These are phyloP conservation scores for Podospora appendiculata DNA, from an alignment of 495 filamentous ascomycete species.

Conservation along the genomic window DNA sequence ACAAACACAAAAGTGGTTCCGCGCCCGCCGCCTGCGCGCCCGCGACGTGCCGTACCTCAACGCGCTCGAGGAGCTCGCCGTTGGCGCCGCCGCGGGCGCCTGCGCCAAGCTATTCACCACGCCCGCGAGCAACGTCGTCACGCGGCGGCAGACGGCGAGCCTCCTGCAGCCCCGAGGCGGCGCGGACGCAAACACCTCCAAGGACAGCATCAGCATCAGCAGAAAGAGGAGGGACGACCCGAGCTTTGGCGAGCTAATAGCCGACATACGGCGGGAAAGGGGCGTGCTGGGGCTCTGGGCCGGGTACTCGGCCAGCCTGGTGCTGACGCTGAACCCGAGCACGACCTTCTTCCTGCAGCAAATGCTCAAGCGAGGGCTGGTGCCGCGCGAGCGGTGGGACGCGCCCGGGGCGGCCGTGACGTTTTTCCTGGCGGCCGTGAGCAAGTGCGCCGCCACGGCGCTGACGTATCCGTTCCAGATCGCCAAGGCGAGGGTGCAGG, in stretches of 20 bases:
- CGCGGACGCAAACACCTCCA: background rate
- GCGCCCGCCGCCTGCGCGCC: constrained; percentile 41
- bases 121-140: constrained; percentile 77
- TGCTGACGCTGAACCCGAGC: constrained; percentile 80
- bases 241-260: constrained; percentile 51
- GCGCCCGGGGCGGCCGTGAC: constrained; percentile 39
- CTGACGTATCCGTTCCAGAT: constrained; percentile 84
- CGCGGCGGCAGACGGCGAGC: constrained; percentile 65
- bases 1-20: constrained; percentile 26
- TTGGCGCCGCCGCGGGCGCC: constrained; percentile 72
- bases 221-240: too few species aligned
- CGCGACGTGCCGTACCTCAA: constrained; percentile 46
- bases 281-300: constrained; percentile 81
- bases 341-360: constrained; percentile 82
- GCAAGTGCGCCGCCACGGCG: constrained; percentile 70
- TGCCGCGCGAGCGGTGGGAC: constrained; percentile 42
- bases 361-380: constrained; percentile 50
- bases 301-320: constrained; percentile 73
- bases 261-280: constrained; percentile 59
- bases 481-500: constrained; percentile 70
- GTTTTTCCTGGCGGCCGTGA: constrained; percentile 69
- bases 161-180: constrained; percentile 22
- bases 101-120: constrained; percentile 73
- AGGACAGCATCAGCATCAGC: background rate
- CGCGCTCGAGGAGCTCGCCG: constrained; percentile 62